Percentiles rank a stretch among this genome's conserved stretches.
Evolutionary conservation across 768 basidiomycete genomes (phyloP).

Genomic region (Kwoniella mangroviensis): DNA sequence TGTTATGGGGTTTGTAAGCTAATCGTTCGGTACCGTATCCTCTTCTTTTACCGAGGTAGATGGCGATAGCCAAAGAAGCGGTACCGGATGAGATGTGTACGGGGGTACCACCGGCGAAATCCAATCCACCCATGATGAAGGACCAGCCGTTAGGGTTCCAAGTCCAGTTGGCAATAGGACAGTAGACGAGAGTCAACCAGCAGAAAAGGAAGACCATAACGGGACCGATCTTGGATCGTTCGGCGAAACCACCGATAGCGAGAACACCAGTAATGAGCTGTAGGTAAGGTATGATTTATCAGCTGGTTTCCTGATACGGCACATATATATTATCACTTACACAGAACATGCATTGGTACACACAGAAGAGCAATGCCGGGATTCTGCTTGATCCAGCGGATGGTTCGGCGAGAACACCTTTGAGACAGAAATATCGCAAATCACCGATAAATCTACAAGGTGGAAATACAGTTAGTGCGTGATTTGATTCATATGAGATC

Average conservation of each 20-base stretch:
- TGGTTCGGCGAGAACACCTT: slow-evolving; percentile 70
- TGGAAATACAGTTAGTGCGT: not conserved
- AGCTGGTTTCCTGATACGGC: too few species aligned
- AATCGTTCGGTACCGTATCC: slow-evolving; percentile 61
- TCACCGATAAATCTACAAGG: slow-evolving; percentile 75
- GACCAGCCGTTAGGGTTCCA: slow-evolving; percentile 79
- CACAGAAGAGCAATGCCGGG: slow-evolving; percentile 79
- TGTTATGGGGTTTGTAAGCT: slow-evolving; percentile 82
- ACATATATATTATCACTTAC: slow-evolving; percentile 28
- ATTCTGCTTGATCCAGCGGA: slow-evolving; percentile 80
- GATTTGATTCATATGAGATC: not conserved
- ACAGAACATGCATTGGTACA: slow-evolving; percentile 64
- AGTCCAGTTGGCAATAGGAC: slow-evolving; percentile 81
- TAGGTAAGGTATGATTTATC: not conserved
- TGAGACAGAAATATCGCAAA: slow-evolving; percentile 76
- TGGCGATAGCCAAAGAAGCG: slow-evolving; percentile 80
- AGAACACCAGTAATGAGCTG: slow-evolving; percentile 55
- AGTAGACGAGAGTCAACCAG: slow-evolving; percentile 87
- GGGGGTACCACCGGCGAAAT: slow-evolving; percentile 73
- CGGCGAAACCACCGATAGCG: slow-evolving; percentile 68
- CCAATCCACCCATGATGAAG: slow-evolving; percentile 73
- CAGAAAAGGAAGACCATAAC: slow-evolving; percentile 75
- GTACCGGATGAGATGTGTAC: slow-evolving; percentile 63
- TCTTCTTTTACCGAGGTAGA: slow-evolving; percentile 81
- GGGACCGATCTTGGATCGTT: slow-evolving; percentile 81